Evolutionary conservation across 1,139 yeast species (phyloP).

Genomic region (Geotrichum carabidarum): DNA sequence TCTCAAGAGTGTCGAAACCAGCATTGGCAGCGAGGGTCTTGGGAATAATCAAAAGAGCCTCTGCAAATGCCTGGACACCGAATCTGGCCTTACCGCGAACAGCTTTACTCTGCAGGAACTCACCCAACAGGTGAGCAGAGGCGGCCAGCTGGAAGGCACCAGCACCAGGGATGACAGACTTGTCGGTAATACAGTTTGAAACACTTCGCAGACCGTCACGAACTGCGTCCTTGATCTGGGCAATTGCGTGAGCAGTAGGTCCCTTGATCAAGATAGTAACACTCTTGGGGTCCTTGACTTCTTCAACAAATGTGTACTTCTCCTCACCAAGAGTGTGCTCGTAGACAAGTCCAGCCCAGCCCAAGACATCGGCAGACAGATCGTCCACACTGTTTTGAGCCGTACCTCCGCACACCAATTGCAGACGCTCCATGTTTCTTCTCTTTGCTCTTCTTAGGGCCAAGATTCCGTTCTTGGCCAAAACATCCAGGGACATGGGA

Average conservation of each 20-base stretch:
- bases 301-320: constrained; percentile 92
- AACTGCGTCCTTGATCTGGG: constrained; percentile 93
- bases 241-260: constrained; percentile 80
- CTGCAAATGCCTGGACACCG: constrained; percentile 91
- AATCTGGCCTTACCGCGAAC: constrained; percentile 85
- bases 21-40: constrained; percentile 90
- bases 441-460: constrained; percentile 97
- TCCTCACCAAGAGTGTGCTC: constrained; percentile 96
- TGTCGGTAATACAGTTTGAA: constrained; percentile 82
- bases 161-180: constrained; percentile 88
- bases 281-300: constrained; percentile 84
- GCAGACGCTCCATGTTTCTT: constrained; percentile 98
- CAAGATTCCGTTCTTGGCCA: constrained; percentile 87
- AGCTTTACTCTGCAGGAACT: constrained; percentile 43
- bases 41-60: constrained; percentile 84
- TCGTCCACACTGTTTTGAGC: constrained; percentile 98
- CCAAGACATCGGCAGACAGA: constrained; percentile 74
- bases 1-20: constrained; percentile 88
- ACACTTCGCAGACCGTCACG: constrained; percentile 96
- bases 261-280: constrained; percentile 92
- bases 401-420: constrained; percentile 92
- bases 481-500: constrained; percentile 92
- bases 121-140: constrained; percentile 52
- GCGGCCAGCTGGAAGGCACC: constrained; percentile 92
- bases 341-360: constrained; percentile 85